These are phyloP conservation scores for Fusarium buxicola DNA, from an alignment of 2,329 filamentous ascomycete species.

Conservation along the genomic window DNA sequence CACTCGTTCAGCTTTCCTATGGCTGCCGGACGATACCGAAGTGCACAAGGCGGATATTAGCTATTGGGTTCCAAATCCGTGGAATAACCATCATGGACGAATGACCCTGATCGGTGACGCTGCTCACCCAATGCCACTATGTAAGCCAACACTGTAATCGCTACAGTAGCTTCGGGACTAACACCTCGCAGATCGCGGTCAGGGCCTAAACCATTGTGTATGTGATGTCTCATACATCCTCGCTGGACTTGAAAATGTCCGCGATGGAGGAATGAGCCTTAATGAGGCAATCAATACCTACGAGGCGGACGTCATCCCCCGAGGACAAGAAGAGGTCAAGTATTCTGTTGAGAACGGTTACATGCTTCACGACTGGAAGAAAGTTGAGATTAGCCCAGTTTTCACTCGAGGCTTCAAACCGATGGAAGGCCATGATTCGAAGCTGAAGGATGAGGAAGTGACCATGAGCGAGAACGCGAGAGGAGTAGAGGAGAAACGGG, in stretches of 20 bases:
- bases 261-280: conserved; percentile 1
- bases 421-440: conserved; percentile 37
- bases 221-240: conserved; percentile 34
- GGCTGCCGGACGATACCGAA: conserved; percentile 39
- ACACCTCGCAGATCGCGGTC: conserved; percentile 31
- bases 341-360: conserved; percentile 39
- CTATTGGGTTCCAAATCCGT: conserved; percentile 38
- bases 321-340: conserved; percentile 40
- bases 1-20: conserved; percentile 36
- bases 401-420: conserved; percentile 41
- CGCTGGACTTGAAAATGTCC: conserved; percentile 13
- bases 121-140: conserved; percentile 42
- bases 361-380: conserved; percentile 42
- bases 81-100: conserved; percentile 34
- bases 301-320: conserved; percentile 37
- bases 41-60: conserved; percentile 43
- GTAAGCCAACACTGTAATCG: conserved; percentile 14
- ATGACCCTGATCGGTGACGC: conserved; percentile 39
- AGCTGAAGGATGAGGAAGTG: background rate
- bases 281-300: conserved; percentile 17
- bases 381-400: conserved; percentile 36
- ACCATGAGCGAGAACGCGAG: background rate
- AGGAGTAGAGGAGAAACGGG: too few relatives aligned
- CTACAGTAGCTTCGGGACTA: too few relatives aligned
- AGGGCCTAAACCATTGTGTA: conserved; percentile 42